These are phyloP conservation scores for Solanum corneliomulleri DNA, from an alignment of 257 asterid genomes.

Conservation along the genomic window DNA sequence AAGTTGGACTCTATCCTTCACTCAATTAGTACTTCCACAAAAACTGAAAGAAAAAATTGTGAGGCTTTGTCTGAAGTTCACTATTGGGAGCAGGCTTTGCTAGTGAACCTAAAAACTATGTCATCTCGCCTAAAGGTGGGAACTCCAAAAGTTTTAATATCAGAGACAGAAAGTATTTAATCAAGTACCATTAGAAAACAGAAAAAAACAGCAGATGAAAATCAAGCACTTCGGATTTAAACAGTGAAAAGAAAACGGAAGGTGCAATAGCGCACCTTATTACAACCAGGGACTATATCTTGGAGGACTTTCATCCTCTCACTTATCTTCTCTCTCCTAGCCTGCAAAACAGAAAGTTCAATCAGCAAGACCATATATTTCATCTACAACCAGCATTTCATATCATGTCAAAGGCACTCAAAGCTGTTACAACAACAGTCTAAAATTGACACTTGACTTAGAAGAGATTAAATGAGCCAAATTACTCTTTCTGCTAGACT, in stretches of 20 bases:
- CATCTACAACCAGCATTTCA: not conserved
- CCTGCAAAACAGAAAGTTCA: slow-evolving; percentile 13
- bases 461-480: not conserved
- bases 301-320: slow-evolving; percentile 48
- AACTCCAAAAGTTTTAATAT: not conserved
- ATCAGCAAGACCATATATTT: not conserved
- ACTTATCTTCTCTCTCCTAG: slow-evolving; percentile 44
- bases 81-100: not conserved
- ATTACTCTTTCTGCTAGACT: slow-evolving; percentile 47
- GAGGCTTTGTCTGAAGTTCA: not conserved
- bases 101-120: not conserved
- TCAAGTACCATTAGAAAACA: not conserved
- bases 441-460: not conserved
- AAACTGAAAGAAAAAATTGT: not conserved
- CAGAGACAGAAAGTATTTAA: not conserved
- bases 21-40: not conserved
- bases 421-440: not conserved
- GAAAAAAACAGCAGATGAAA: not conserved
- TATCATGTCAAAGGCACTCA: not conserved
- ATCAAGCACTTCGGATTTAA: not conserved
- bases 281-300: slow-evolving; percentile 48
- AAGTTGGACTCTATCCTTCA: not conserved
- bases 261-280: slow-evolving; percentile 18
- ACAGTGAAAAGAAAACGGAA: not conserved
- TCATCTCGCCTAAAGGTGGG: not conserved